phyloP scores from a whole-genome alignment of 345 rosid species.

The Trapa bicornis region DNA sequence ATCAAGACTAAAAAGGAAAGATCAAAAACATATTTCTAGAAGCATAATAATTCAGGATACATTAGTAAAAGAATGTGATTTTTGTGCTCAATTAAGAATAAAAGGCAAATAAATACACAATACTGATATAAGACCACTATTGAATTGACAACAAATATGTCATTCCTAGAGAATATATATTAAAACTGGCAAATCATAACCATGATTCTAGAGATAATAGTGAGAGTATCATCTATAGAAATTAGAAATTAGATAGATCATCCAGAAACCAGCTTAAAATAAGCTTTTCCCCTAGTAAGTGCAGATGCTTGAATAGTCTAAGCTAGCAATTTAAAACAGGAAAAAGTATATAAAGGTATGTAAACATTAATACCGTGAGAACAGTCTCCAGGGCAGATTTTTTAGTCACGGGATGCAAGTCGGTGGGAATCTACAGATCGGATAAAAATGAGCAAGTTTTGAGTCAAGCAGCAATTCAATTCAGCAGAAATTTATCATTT shows the following conservation, averaged over 20 bases:
- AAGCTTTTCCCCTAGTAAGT: background rate
- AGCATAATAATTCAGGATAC: background rate
- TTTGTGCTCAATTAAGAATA: background rate
- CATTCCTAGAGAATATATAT: background rate
- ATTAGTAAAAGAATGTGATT: background rate
- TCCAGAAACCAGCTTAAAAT: background rate
- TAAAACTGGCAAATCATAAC: background rate
- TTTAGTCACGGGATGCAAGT: constrained; percentile 82
- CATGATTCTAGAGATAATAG: background rate
- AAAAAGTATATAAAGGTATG: constrained; percentile 8
- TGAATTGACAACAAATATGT: background rate
- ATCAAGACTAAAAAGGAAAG: background rate
- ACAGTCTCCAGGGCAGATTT: constrained; percentile 96
- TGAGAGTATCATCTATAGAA: background rate
- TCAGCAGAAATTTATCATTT: background rate
- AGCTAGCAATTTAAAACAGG: too few species aligned
- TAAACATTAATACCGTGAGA: constrained; percentile 56
- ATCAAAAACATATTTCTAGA: background rate
- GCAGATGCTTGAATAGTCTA: background rate
- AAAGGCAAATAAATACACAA: background rate
- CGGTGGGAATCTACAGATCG: constrained; percentile 81
- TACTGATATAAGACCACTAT: background rate
- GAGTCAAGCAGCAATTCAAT: background rate
- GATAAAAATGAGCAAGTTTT: background rate
- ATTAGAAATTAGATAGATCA: background rate